Evolutionary conservation across 352 stramenopile genomes (phyloP).

Genomic region (Pelagophyceae sp.): DNA sequence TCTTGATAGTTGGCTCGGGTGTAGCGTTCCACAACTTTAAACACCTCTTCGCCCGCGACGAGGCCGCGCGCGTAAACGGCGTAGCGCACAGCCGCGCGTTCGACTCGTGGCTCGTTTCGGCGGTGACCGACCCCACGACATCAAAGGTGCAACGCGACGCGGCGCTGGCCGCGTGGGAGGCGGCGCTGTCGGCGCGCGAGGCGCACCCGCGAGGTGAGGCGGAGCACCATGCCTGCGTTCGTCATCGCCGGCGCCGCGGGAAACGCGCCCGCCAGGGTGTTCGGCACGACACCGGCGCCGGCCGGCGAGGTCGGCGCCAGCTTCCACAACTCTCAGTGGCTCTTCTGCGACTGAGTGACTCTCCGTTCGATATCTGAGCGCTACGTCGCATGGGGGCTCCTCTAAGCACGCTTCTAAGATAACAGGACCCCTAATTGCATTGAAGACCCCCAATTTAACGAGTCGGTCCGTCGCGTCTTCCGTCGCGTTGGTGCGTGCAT

Average conservation of each 20-base stretch:
- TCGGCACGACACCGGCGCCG: too few relatives aligned
- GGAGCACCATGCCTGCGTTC: not conserved
- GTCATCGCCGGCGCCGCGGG: not conserved
- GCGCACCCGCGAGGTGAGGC: not conserved
- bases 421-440: too few relatives aligned
- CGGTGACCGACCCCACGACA: not conserved
- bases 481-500: too few relatives aligned
- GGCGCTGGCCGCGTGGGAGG: not conserved
- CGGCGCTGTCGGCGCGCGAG: not conserved
- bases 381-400: too few relatives aligned
- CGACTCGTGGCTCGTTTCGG: not conserved
- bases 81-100: too few relatives aligned
- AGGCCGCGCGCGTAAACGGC: not conserved
- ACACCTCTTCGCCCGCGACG: not conserved
- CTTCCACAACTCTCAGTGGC: too few relatives aligned
- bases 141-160: not conserved
- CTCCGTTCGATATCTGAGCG: too few relatives aligned
- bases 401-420: too few relatives aligned
- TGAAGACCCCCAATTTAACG: too few relatives aligned
- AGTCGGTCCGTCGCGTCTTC: too few relatives aligned
- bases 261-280: not conserved
- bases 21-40: conserved; percentile 32
- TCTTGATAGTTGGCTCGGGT: conserved; percentile 69
- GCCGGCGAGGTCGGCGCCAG: too few relatives aligned
- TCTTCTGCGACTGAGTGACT: too few relatives aligned